Evolutionary conservation across 768 basidiomycete species (phyloP).

Genomic region (Boletales sp.): DNA sequence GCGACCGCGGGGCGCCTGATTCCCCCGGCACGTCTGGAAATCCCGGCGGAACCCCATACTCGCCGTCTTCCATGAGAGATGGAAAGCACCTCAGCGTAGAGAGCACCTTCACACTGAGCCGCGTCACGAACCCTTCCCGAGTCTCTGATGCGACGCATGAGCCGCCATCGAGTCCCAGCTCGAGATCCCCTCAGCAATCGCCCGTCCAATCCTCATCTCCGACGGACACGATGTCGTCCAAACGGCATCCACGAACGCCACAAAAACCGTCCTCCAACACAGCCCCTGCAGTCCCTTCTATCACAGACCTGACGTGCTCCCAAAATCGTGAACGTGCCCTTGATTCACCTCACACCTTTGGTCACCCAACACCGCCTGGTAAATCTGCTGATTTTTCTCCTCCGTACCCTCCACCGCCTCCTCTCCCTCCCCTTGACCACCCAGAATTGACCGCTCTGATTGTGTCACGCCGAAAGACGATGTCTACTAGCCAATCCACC

Average conservation of each 20-base stretch:
- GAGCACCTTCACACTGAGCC: constrained; percentile 20
- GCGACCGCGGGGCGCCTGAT: constrained; percentile 12
- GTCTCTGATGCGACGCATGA: background rate
- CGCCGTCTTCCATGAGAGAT: constrained; percentile 19
- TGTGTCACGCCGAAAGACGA: too few relatives aligned
- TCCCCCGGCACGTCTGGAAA: constrained; percentile 9
- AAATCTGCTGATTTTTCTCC: constrained; percentile 18
- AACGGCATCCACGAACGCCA: constrained; percentile 24
- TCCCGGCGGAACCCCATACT: background rate
- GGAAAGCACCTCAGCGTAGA: constrained; percentile 11
- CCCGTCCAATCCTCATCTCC: constrained; percentile 23
- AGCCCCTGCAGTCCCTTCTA: constrained; percentile 13
- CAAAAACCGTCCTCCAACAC: constrained; percentile 19
- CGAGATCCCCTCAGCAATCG: constrained; percentile 16
- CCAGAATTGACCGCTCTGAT: constrained; percentile 23
- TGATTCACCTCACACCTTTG: constrained; percentile 42
- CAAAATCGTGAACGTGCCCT: constrained; percentile 16
- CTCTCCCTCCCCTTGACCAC: constrained; percentile 53
- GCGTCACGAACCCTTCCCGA: constrained; percentile 12
- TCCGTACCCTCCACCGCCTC: constrained; percentile 39
- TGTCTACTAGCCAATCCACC: too few relatives aligned
- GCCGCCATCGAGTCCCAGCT: constrained; percentile 6
- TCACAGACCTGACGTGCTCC: constrained; percentile 26
- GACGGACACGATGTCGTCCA: constrained; percentile 25
- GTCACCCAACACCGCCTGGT: constrained; percentile 33